Evolutionary conservation across 208 protist species (phyloP).

Genomic region (Trypanosoma mega): DNA sequence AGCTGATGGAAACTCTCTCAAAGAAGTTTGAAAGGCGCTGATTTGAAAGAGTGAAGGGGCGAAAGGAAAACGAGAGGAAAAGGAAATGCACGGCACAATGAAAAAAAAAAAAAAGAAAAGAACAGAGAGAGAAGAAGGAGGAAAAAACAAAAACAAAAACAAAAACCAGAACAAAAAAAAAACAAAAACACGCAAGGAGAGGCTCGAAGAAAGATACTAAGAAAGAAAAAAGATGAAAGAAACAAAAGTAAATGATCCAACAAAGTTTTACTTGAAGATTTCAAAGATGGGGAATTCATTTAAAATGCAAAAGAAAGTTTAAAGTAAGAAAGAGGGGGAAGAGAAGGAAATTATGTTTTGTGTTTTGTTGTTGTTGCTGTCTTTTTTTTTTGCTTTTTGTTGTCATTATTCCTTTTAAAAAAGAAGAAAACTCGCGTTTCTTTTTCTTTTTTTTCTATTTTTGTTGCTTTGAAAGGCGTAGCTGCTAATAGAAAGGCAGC

Average conservation of each 20-base stretch:
- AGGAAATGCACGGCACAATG: constrained; percentile 1
- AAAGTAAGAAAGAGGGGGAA: background rate
- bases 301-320: too few relatives aligned
- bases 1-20: constrained; percentile 77
- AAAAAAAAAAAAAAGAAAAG: constrained; percentile 17
- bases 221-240: too few relatives aligned
- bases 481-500: background rate
- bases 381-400: background rate
- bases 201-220: too few relatives aligned
- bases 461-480: background rate
- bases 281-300: too few relatives aligned
- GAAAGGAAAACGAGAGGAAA: background rate
- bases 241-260: too few relatives aligned
- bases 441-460: background rate
- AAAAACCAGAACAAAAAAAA: background rate
- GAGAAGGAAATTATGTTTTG: background rate
- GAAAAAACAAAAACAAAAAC: background rate
- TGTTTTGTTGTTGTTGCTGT: background rate
- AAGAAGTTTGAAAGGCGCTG: constrained; percentile 63
- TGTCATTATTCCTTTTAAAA: constrained; percentile 1
- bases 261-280: too few relatives aligned
- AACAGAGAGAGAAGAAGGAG: background rate
- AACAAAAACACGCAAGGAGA: background rate
- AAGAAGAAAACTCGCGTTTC: background rate
- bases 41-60: background rate